Percentiles rank a stretch among this genome's conserved stretches.
Conservation (phyloP, 2,329 filamentous ascomycete genomes). For the Botrytis porri region DNA sequence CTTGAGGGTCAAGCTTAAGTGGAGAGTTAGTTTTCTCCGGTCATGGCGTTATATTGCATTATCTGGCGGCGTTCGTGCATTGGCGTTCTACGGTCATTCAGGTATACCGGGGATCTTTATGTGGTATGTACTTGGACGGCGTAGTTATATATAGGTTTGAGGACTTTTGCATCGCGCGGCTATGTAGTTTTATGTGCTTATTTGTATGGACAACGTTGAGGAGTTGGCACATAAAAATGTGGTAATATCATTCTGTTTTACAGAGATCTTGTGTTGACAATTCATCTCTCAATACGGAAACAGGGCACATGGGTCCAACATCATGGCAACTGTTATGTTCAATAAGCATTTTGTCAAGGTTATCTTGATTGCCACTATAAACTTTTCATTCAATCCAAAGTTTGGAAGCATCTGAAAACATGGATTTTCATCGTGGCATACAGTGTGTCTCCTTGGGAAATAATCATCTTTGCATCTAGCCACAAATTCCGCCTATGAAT, state of each 20-base stretch:
- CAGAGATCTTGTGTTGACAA: not conserved
- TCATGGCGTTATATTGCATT: not conserved
- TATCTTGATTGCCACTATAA: not conserved
- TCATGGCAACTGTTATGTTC: not conserved
- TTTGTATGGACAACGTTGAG: not conserved
- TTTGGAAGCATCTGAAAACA: accelerated
- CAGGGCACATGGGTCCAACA: not conserved
- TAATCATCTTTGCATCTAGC: not conserved
- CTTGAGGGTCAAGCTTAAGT: not conserved
- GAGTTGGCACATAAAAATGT: not conserved
- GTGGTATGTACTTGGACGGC: not conserved
- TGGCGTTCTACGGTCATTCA: not conserved
- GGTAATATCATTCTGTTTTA: not conserved
- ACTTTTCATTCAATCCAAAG: not conserved
- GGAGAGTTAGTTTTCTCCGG: not conserved
- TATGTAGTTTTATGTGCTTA: not conserved
- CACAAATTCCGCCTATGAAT: not conserved
- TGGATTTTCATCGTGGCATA: not conserved
- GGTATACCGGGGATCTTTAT: not conserved
- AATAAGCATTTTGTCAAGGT: not conserved
- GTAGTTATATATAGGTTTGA: not conserved
- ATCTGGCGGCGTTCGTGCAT: not conserved
- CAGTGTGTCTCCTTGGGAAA: not conserved
- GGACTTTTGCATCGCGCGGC: not conserved
- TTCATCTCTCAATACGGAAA: not conserved